Base-by-base conservation (phyloP, 2,329 filamentous ascomycete species). In the Colletotrichum agaves region DNA sequence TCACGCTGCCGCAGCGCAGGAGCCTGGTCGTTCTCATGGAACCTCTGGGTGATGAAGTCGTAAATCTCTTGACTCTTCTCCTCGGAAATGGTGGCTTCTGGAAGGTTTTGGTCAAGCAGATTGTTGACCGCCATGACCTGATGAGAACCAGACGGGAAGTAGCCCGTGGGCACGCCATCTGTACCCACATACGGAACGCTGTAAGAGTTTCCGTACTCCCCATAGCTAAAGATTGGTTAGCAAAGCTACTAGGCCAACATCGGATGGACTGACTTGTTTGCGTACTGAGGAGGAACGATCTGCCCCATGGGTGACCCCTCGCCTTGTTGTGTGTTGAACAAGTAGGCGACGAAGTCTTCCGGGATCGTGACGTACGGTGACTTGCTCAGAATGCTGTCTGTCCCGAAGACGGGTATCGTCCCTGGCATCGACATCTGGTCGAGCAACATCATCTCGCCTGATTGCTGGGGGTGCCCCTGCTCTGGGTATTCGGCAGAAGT, bases 121-220 rank as follows among this genome's bases (percentile, higher is more conserved):
- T 91, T 97, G 64, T 91, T 95, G 53, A 97, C 92, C 17, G 93
- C 92, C 94, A 97, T 97, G 39, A 94, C 90, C 74, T 97, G 92
- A 72, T 93, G 90, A 3, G 88, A 86, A 12, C 83, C 79, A n/a
- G 85, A 82, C 37, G 87, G 87, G 71, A 88, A 88, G 69, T 88
- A 88, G 15, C 85, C 85, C 49, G 86, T 74, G 39, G 83, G 78
- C 35, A 80, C 76, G 41, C 82, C 79, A 46, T 87, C 83, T 33
- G 78, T 79, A 5, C 81, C 80, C 47, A 85, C 81, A 69, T 87
- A 87, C 3, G 86, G 80, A 58, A 82, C 75, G 65, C 77, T 80
- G 70, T 86, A 86, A 52, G 83, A 83, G 31, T 79, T 83, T 63
- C 80, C 78, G 52, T 84, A 82, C 41, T 88, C 85, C 17, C 83